Base-by-base conservation (phyloP, 2,329 filamentous ascomycete species). In the Epichloe hybrida region DNA sequence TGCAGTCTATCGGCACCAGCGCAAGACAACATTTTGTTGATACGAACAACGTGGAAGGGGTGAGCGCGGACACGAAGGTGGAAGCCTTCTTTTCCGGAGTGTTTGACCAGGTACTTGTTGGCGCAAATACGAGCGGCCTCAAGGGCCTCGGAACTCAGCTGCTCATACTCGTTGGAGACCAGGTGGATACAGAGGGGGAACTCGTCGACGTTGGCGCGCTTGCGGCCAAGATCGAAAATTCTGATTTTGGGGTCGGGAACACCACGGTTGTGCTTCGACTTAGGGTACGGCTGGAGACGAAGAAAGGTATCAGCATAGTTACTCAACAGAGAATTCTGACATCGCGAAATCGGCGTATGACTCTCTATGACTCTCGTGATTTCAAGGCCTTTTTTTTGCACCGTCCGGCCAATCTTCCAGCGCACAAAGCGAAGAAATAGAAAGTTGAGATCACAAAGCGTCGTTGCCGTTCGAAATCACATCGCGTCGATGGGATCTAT, bases 11-110 rank as follows among this genome's bases (percentile, higher is more conserved):
- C 93, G 84, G 93, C 93, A 83, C 93, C 93, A 69, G 93, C 93
- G 76, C 93, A 98, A 71, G 93, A 97, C 88, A 98, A 91, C 93
- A 98, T 98, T 87, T 98, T 98, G 89, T 98, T 98, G 90, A 98
- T 98, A 77, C 93, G 93, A 81, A 98, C 86, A 77, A 98, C 93
- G 82, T 98, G 93, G 88, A 88, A 98, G 62, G 93, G 93, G 83
- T 98, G 93, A 69, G 89, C 90, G 71, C 93, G 82, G 69, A 86
- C 79, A 65, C 82, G 81, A 62, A 86, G 74, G 71, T 86, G 82
- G 80, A 86, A 86, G 68, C 74, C 72, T 68, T 86, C 82, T 78
- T 86, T 86, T 72, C 82, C 82, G 64, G 75, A 72, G 64, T 74
- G 72, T 79, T 85, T 85, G 73, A 83, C 80, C 59, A 86, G 72